A percentile compares a stretch with the other conserved stretches of the same genome.
These are phyloP conservation scores for Rosa hybrid DNA, from an alignment of 331 rosid genomes.

Conservation along the genomic window DNA sequence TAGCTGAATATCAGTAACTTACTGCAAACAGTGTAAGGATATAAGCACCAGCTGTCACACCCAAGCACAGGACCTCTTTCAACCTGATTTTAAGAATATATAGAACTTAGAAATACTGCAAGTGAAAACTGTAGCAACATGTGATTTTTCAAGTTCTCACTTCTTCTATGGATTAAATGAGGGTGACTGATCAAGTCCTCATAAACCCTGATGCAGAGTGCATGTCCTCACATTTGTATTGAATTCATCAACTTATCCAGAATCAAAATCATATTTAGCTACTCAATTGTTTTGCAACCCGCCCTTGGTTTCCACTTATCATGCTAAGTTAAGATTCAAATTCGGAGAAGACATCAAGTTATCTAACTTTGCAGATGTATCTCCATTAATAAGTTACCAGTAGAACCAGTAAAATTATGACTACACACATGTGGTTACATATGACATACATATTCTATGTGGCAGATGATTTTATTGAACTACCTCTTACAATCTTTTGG, in stretches of 20 bases:
- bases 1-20: constrained; percentile 36
- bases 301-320: not conserved
- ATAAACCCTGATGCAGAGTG: not conserved
- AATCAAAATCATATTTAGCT: not conserved
- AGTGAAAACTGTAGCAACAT: constrained; percentile 10
- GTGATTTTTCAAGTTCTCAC: not conserved
- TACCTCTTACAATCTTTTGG: not conserved
- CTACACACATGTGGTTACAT: not conserved
- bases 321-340: not conserved
- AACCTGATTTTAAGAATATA: constrained; percentile 48
- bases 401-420: not conserved
- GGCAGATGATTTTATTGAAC: not conserved
- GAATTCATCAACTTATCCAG: not conserved
- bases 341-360: not conserved
- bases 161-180: not conserved
- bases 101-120: constrained; percentile 27
- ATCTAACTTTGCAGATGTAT: not conserved
- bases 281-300: not conserved
- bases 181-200: not conserved
- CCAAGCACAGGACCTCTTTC: constrained; percentile 76
- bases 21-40: constrained; percentile 79
- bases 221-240: not conserved
- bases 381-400: not conserved
- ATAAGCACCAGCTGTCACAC: constrained; percentile 91
- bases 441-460: not conserved